These are phyloP conservation scores for Guadua angustifolia DNA, from an alignment of 176 grass and related monocot genomes.

Conservation along the genomic window DNA sequence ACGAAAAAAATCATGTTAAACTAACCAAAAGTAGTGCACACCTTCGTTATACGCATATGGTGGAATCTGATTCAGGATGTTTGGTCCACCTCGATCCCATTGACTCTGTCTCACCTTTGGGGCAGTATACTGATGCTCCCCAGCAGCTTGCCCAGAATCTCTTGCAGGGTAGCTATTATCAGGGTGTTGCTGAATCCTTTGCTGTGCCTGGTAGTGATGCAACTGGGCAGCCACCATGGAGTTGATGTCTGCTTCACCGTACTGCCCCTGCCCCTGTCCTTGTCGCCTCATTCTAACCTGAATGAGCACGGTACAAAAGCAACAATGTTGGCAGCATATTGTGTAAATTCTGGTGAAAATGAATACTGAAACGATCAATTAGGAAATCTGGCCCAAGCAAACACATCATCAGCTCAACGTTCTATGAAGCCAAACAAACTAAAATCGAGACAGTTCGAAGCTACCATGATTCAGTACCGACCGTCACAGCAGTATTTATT, in stretches of 20 bases:
- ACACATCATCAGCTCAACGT: not conserved
- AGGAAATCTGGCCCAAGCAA: not conserved
- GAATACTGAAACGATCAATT: not conserved
- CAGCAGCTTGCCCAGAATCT: slow-evolving; percentile 49
- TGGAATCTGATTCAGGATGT: slow-evolving; percentile 44
- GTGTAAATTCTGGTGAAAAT: not conserved
- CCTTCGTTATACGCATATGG: slow-evolving; percentile 65
- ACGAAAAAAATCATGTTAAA: slow-evolving; percentile 11
- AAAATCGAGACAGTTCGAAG: not conserved
- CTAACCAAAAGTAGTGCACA: slow-evolving; percentile 38
- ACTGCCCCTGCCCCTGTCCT: slow-evolving; percentile 36
- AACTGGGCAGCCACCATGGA: slow-evolving; percentile 62
- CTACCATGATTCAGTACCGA: not conserved
- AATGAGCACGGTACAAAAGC: slow-evolving; percentile 5
- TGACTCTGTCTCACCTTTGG: slow-evolving; percentile 66
- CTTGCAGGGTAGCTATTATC: slow-evolving; percentile 60
- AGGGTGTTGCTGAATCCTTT: slow-evolving; percentile 62
- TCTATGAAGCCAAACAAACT: not conserved
- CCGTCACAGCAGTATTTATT: not conserved
- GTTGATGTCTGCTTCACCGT: slow-evolving; percentile 57
- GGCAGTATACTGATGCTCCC: slow-evolving; percentile 56
- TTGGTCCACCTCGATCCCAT: slow-evolving; percentile 70
- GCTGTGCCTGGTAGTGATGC: slow-evolving; percentile 66
- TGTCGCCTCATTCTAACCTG: slow-evolving; percentile 65
- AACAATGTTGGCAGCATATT: slow-evolving; percentile 26